Base-by-base conservation (phyloP, 768 basidiomycete genomes). In the Phylloporus rhodoxanthus region DNA sequence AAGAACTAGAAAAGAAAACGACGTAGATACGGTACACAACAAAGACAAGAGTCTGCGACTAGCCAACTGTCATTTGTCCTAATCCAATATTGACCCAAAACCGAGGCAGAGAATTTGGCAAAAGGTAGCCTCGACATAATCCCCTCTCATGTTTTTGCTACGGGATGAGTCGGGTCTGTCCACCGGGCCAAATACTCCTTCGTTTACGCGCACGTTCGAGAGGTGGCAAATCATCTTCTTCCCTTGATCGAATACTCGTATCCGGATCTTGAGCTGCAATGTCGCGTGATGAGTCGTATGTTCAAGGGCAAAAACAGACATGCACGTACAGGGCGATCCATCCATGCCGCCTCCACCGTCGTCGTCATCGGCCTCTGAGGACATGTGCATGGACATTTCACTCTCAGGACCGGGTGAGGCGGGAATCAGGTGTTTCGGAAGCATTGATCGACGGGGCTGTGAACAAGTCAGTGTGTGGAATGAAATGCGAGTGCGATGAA, bases 371-470 rank as follows among this genome's bases (percentile, higher is more conserved):
- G 47, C 55, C 44, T 65, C 64, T 1, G 58, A 67, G 6, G 66
- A 65, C 50, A 53, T 33, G 40, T 64, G 33, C 23, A 48, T 6
- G 1, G 53, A 41, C 8, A 37, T 34, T 3, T 62, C 55, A 25
- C 25, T 14, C 4, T 21, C 53, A 2, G 57, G 54, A 33, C 44
- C 51, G 0, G 60, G 61, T 5, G 65, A 67, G 13, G 21, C 54
- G 1, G 68, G 70, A 15, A 74, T 68, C 56, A 84, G 70, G 20
- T 78, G 65, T 55, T 79, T 84, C 0, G 87, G 86, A 39, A 88
- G 66, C 75, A 85, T 81, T 4, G 88, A 86, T 43, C 82, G 79
- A 19, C 86, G 84, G 20, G 85, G 82, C 85, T 88, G 57, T 19
- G 50, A 46, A n/a, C 10, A 23, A n/a, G 14, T 45, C 21, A 51